Evolutionary conservation across 192 early-diverging fungal genomes (phyloP), one percentile per base, ranked within the genome.

Genomic region (Gamsiella multidivaricata): DNA sequence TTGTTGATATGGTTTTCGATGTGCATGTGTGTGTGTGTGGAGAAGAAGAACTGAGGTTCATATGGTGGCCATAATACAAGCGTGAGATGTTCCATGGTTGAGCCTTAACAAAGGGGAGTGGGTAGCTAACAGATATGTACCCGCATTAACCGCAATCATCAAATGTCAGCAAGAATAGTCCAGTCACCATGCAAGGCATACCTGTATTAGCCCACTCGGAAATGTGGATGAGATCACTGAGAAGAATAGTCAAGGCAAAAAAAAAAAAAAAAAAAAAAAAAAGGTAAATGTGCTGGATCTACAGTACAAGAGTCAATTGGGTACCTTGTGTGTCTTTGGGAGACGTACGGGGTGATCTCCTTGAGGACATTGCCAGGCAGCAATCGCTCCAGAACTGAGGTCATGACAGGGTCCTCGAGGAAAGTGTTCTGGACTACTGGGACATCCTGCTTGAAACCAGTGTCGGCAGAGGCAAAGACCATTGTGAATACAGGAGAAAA

Each of bases 291-390:
- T 18, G 45, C n/a, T 46, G 10, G 41, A 17, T 18, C n/a, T 28
- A 3, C 20, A 10, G 7, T 29, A 34, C 2, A 26, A 25, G 26
- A 31, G 5, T 20, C 5, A 20, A 37, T 7, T 1, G 0, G 17
- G 20, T 1, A 56, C 33, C 9, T 23, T 20, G n/a, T n/a, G n/a
- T n/a, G n/a, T n/a, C n/a, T n/a, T n/a, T n/a, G n/a, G n/a, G 18
- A 33, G 31, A 82, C 69, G 53, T 88, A 87, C 58, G 84, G 81
- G 18, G 78, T 78, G 31, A 90, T 82, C 22, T 81, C 70, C 7
- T 39, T 49, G 22, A 85, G 31, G n/a, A 87, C 81, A 5, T 69
- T n/a, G 14, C 33, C 12, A 26, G 89, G 89, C n/a, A 90, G 50
- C 29, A 72, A 60, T 50, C 84, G 74, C 50, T 76, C 71, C 28